phyloP scores from a whole-genome alignment of 768 basidiomycete genomes.

The Rhodotorula taiwanensis region DNA sequence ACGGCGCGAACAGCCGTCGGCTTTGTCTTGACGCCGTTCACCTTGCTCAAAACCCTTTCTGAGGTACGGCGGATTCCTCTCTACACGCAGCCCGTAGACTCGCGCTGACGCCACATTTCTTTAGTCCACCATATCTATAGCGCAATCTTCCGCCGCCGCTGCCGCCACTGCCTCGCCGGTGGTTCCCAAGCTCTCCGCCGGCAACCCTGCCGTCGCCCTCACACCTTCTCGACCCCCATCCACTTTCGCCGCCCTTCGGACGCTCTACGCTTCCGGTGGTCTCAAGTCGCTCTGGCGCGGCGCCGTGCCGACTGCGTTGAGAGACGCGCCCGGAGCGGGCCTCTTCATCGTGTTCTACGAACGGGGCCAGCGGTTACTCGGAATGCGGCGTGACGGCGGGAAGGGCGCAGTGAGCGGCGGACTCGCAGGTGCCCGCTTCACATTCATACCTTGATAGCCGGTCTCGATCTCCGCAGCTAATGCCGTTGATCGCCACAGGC shows the following conservation, averaged over 20 bases:
- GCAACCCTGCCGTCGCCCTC: background rate
- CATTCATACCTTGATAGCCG: no score
- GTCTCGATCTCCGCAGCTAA: background rate
- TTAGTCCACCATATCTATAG: background rate
- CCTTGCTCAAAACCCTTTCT: conserved; percentile 47
- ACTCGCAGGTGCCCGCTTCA: conserved; percentile 11
- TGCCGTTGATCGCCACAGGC: conserved; percentile 5
- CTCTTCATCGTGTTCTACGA: conserved; percentile 49
- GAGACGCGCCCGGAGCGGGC: conserved; percentile 49
- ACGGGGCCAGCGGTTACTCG: conserved; percentile 24
- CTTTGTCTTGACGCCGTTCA: conserved; percentile 48
- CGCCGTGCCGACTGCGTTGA: conserved; percentile 47
- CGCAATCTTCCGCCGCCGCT: conserved; percentile 1
- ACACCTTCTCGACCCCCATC: conserved; percentile 3
- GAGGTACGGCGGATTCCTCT: conserved; percentile 41
- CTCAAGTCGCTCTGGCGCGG: conserved; percentile 46
- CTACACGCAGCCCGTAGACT: background rate
- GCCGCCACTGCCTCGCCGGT: background rate
- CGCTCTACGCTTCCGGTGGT: conserved; percentile 43
- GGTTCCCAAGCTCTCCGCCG: no score
- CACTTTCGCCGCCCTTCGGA: conserved; percentile 37
- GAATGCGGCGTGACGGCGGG: conserved; percentile 19
- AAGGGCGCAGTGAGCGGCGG: conserved; percentile 29
- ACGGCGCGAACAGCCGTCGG: conserved; percentile 47
- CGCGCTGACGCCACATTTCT: background rate